phyloP scores from a whole-genome alignment of 495 filamentous ascomycete species.

The Trichocladium uniseriatum region DNA sequence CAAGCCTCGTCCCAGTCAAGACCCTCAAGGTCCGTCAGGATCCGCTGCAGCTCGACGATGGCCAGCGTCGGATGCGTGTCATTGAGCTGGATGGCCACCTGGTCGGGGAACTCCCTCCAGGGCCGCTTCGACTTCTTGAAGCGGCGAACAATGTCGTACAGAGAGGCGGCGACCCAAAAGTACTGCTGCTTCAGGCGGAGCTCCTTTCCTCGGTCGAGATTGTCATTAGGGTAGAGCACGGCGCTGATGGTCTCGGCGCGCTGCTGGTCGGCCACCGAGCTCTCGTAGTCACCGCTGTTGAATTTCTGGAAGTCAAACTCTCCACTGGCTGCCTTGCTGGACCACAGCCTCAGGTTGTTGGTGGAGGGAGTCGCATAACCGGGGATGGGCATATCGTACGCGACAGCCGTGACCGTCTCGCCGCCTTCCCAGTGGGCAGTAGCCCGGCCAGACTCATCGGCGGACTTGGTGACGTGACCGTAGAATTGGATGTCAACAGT shows the following conservation, averaged over 20 bases:
- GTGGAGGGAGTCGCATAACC: conserved; percentile 83
- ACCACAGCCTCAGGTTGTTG: conserved; percentile 95
- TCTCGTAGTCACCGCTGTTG: conserved; percentile 96
- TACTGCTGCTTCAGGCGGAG: conserved; percentile 97
- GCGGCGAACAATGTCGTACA: conserved; percentile 89
- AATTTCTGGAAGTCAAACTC: conserved; percentile 99
- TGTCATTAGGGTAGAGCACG: conserved; percentile 95
- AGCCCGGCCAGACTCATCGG: conserved; percentile 67
- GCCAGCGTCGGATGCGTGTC: conserved; percentile 96
- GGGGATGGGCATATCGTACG: conserved; percentile 91
- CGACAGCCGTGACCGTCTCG: conserved; percentile 85
- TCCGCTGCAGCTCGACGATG: conserved; percentile 89
- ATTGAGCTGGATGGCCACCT: conserved; percentile 95
- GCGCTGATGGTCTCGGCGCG: conserved; percentile 95
- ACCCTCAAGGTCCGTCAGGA: conserved; percentile 80
- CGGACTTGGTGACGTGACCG: conserved; percentile 61
- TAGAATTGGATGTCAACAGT: conserved; percentile 96
- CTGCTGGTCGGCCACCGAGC: conserved; percentile 91
- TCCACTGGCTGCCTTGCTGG: conserved; percentile 89
- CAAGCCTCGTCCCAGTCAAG: conserved; percentile 93
- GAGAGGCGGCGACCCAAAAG: conserved; percentile 97
- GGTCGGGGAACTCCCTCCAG: conserved; percentile 88
- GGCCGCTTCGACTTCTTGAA: conserved; percentile 94
- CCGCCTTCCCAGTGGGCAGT: conserved; percentile 76
- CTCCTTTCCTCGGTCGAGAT: conserved; percentile 92